These are phyloP conservation scores for Eucalyptus curtisii DNA, from an alignment of 345 rosid species.

Conservation along the genomic window DNA sequence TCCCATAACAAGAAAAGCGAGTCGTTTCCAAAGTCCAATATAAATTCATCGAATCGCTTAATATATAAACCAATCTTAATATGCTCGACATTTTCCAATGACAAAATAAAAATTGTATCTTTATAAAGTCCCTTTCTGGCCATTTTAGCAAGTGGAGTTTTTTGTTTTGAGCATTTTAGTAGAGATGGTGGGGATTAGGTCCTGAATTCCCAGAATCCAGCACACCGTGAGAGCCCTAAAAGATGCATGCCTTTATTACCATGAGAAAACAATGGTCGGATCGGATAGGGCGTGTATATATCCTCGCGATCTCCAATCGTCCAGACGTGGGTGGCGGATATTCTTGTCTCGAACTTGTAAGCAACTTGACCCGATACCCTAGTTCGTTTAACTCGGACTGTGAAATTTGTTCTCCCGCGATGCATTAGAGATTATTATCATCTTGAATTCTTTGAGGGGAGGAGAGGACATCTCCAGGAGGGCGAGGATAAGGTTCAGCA, in stretches of 20 bases:
- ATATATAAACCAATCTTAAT: background rate
- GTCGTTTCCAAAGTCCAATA: background rate
- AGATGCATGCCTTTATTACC: background rate
- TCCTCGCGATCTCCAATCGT: background rate
- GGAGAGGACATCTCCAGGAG: background rate
- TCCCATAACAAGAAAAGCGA: background rate
- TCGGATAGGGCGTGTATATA: background rate
- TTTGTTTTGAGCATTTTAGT: slow-evolving; percentile 8
- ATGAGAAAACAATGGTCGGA: background rate
- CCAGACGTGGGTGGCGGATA: background rate
- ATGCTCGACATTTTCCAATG: background rate
- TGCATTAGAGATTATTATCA: background rate
- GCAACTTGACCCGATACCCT: background rate
- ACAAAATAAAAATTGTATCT: background rate
- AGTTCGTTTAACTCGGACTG: background rate
- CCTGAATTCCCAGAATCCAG: slow-evolving; percentile 6
- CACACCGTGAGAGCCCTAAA: background rate
- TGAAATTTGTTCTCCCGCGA: background rate
- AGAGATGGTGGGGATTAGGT: slow-evolving; percentile 29
- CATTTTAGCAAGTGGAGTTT: slow-evolving; percentile 2
- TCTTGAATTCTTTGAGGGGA: background rate
- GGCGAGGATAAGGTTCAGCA: background rate
- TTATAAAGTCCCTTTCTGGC: background rate
- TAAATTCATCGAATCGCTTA: background rate
- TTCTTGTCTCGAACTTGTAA: background rate